Conservation (phyloP, 208 protist genomes). For the Trypanosoma vivax region DNA sequence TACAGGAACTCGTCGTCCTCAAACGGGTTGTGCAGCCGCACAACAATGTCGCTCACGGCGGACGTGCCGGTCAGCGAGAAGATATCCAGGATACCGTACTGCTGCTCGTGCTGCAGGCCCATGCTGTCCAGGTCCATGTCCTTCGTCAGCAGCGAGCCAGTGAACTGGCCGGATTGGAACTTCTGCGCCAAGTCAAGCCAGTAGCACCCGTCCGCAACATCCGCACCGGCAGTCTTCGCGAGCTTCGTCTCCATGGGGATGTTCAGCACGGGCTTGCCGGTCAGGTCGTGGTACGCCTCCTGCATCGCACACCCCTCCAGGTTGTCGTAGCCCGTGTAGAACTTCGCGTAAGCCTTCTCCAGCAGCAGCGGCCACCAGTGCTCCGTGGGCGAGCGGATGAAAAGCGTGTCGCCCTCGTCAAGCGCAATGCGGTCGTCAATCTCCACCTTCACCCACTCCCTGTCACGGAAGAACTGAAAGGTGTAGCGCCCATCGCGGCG, state of each 20-base stretch:
- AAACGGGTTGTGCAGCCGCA: conserved; percentile 76
- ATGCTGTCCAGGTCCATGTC: conserved; percentile 47
- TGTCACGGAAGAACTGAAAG: conserved; percentile 75
- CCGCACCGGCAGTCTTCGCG: conserved; percentile 27
- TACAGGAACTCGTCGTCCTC: conserved; percentile 63
- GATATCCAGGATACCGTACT: conserved; percentile 77
- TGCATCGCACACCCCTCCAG: conserved; percentile 42
- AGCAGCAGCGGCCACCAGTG: conserved; percentile 72
- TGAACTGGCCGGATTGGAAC: conserved; percentile 48
- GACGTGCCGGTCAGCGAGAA: conserved; percentile 68
- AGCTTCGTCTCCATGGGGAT: conserved; percentile 28
- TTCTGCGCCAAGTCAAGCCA: conserved; percentile 64
- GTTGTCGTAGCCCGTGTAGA: conserved; percentile 69
- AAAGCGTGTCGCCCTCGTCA: conserved; percentile 45
- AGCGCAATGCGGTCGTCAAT: conserved; percentile 55
- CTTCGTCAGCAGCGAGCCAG: conserved; percentile 49
- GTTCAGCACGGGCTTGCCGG: conserved; percentile 40
- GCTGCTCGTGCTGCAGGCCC: conserved; percentile 64
- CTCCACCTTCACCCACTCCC: conserved; percentile 57
- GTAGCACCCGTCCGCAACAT: conserved; percentile 35
- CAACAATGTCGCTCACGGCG: conserved; percentile 44
- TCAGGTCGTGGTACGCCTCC: conserved; percentile 64
- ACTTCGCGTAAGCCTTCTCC: conserved; percentile 82
- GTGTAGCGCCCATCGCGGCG: conserved; percentile 75
- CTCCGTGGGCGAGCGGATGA: conserved; percentile 50